Conservation (phyloP, 2,329 filamentous ascomycete genomes). For the Apiospora hydei region DNA sequence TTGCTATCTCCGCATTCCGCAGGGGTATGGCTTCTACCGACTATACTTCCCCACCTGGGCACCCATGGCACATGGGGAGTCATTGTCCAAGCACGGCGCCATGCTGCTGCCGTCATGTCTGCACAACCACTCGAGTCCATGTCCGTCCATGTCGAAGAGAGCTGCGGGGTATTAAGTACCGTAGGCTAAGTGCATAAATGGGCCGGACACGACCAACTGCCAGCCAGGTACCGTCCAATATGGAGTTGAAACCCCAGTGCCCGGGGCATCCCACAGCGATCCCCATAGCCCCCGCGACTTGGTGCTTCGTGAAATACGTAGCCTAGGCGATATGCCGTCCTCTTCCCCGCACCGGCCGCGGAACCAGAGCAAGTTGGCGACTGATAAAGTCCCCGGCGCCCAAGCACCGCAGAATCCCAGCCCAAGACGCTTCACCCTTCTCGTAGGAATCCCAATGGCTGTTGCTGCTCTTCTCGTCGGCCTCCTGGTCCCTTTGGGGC, state of each 20-base stretch:
- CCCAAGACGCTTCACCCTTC: neutral
- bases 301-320: neutral
- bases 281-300: neutral
- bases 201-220: neutral
- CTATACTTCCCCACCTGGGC: neutral
- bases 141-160: neutral
- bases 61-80: neutral
- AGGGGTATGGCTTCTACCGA: neutral
- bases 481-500: constrained; percentile 23
- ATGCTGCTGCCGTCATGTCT: neutral
- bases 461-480: constrained; percentile 25
- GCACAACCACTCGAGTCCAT: neutral
- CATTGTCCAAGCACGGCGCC: too few species aligned
- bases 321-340: neutral
- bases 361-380: neutral
- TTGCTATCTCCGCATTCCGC: neutral
- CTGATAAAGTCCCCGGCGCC: neutral
- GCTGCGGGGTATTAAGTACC: constrained; percentile 10
- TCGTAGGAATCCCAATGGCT: constrained; percentile 27
- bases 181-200: neutral
- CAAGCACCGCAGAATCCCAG: neutral
- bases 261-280: neutral
- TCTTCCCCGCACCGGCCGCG: constrained; percentile 17
- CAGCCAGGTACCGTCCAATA: neutral
- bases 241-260: neutral